phyloP scores from a whole-genome alignment of 257 asterid species.

The Petunia secreta region DNA sequence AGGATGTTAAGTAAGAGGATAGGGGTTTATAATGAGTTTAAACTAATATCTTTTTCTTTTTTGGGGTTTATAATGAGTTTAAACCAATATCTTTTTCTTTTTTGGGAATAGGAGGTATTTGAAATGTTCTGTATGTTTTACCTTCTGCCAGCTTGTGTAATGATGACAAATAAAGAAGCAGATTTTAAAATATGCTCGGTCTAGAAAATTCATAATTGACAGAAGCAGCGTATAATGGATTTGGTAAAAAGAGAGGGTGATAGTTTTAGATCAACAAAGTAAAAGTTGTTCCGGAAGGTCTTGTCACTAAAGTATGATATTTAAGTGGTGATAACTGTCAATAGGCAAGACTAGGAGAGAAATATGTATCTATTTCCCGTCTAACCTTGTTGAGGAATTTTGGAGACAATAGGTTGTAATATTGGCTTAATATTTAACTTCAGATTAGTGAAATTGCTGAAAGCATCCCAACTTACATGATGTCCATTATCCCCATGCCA shows the following conservation, averaged over 20 bases:
- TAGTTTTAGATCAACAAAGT: conserved; percentile 2
- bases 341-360: not conserved
- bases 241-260: not conserved
- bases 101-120: not conserved
- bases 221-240: conserved; percentile 2
- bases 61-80: too few relatives aligned
- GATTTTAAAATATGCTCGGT: not conserved
- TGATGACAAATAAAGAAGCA: not conserved
- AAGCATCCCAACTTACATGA: not conserved
- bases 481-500: too few relatives aligned
- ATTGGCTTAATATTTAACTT: not conserved
- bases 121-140: not conserved
- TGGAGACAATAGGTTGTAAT: not conserved
- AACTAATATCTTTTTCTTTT: not conserved
- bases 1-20: not conserved
- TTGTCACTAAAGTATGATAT: not conserved
- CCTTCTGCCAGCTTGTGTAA: conserved; percentile 12
- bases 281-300: not conserved
- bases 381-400: conserved; percentile 2
- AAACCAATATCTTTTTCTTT: too few relatives aligned
- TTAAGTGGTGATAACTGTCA: not conserved
- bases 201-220: not conserved
- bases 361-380: not conserved
- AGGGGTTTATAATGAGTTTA: not conserved
- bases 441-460: not conserved